Evolutionary conservation across 2,329 filamentous ascomycete species (phyloP), one percentile per base, ranked within the genome.

Genomic region (Cercospora sesami): DNA sequence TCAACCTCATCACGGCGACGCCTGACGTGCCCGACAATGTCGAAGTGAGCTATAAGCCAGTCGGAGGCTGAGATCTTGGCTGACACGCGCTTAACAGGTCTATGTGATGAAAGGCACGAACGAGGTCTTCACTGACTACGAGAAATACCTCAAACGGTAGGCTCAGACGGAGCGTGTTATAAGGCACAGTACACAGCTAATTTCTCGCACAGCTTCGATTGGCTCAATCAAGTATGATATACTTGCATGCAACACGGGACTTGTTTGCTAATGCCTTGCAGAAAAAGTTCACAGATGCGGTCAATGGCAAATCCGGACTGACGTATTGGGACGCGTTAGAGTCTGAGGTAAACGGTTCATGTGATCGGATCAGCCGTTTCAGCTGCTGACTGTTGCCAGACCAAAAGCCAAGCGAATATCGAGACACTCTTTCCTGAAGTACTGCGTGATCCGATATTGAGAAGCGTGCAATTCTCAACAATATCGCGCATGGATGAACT

Each of bases 271-370:
- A 77, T 64, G 18, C 0, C n/a, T 31, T 21, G 42, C 74, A 94
- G 89, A 92, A 89, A 77, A 89, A 91, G 65, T 99, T 98, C 80
- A 97, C 96, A 69, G 97, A 96, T 80, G 92, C 96, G 78, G 96
- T 98, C 72, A 97, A 93, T 12, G 95, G 95, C 64, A 94, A 96
- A 79, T 96, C 93, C 31, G 91, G 91, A 63, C 84, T 97, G 72
- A 94, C 89, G 3, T 99, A 96, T 80, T 97, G 97, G 76, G 93
- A 97, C 73, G 95, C 95, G 28, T 86, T 94, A 31, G 75, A 76
- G 39, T 79, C 77, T 18, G 78, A 79, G 76, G 78, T 79, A 72
- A 58, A 74, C 61, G 57, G 60, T 59, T 69, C 63, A 67, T 60
- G 66, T 60, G 67, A 71, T 61, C 10, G 30, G 31, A 58, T 23